A percentile compares a stretch with the other conserved stretches of the same genome.
phyloP scores from a whole-genome alignment of 2,329 filamentous ascomycete genomes.

The Diaporthe helianthi region DNA sequence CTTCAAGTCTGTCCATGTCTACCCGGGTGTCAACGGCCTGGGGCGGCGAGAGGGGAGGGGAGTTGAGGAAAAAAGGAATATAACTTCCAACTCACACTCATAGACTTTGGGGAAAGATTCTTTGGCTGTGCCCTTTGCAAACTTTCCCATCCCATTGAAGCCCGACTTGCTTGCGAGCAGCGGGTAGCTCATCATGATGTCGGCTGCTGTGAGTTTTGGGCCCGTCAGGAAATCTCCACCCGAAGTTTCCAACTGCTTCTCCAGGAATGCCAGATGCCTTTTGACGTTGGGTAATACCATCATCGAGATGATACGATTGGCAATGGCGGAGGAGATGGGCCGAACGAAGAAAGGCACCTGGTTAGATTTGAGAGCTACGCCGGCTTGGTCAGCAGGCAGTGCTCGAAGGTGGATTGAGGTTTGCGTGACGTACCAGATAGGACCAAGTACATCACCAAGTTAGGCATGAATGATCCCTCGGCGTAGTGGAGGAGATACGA shows the following conservation, averaged over 20 bases:
- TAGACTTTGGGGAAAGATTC: slow-evolving; percentile 51
- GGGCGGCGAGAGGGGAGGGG: neutral
- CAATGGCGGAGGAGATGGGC: slow-evolving; percentile 56
- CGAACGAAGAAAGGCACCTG: slow-evolving; percentile 60
- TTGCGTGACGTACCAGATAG: slow-evolving; percentile 51
- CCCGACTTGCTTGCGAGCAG: slow-evolving; percentile 52
- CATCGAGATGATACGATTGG: slow-evolving; percentile 49
- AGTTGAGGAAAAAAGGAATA: neutral
- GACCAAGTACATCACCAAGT: slow-evolving; percentile 70
- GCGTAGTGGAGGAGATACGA: slow-evolving; percentile 81
- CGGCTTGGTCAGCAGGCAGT: neutral
- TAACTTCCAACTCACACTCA: slow-evolving; percentile 49
- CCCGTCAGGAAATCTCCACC: slow-evolving; percentile 58
- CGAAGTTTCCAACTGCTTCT: slow-evolving; percentile 56
- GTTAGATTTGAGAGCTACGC: slow-evolving; percentile 51
- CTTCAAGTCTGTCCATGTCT: slow-evolving; percentile 47
- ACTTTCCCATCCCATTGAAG: slow-evolving; percentile 51
- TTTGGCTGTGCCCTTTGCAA: slow-evolving; percentile 40
- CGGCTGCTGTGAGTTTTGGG: slow-evolving; percentile 56
- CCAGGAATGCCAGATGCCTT: slow-evolving; percentile 56
- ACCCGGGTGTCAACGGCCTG: neutral
- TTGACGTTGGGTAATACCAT: slow-evolving; percentile 57
- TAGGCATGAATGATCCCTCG: slow-evolving; percentile 83
- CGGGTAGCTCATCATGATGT: slow-evolving; percentile 61
- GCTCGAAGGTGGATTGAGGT: neutral